Evolutionary conservation across 2,329 filamentous ascomycete species (phyloP), one percentile per base, ranked within the genome.

Genomic region (Thielaviopsis musarum): DNA sequence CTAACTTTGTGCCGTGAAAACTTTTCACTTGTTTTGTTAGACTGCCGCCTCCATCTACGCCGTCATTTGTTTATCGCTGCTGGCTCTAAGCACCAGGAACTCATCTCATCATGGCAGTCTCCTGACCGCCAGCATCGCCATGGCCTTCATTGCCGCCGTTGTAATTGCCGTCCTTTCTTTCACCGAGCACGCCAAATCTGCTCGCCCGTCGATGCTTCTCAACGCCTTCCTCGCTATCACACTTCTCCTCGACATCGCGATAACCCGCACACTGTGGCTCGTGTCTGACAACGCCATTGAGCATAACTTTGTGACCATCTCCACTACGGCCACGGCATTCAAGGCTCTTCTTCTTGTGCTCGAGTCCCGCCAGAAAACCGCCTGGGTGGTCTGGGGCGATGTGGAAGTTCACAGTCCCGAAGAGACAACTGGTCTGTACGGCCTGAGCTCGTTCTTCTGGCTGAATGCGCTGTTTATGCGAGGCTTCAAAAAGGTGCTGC

Each of bases 241-340:
- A 1, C 63, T 75, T 0, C 64, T 78, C 1, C 68, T 77, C 22
- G 77, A 79, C 45, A 64, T 70, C 2, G 69, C 70, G 0, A 72
- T 73, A 61, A 66, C 68, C 0, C 68, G 77, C 5, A 77, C 75
- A 0, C 62, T 73, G 2, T 77, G 72, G 69, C 66, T 77, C 41
- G 62, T 66, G 49, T 64, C 64, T 54, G 30, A 52, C 7, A 65
- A 54, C 9, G 54, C 59, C 5, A 30, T 58, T 3, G 61, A 63
- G 9, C 51, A 41, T 17, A 62, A 65, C 6, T 70, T 66, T 26
- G 66, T 69, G 0, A 65, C 67, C 2, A 60, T 75, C 0, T 71
- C 73, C 28, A 72, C 69, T 1, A 65, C 67, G 0, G 67, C 68
- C 0, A 59, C 73, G 2, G 70, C 63, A 0, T 22, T 72, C 54